These are phyloP conservation scores for Hygrophoropsis aurantiaca DNA, from an alignment of 768 basidiomycete species.

Conservation along the genomic window DNA sequence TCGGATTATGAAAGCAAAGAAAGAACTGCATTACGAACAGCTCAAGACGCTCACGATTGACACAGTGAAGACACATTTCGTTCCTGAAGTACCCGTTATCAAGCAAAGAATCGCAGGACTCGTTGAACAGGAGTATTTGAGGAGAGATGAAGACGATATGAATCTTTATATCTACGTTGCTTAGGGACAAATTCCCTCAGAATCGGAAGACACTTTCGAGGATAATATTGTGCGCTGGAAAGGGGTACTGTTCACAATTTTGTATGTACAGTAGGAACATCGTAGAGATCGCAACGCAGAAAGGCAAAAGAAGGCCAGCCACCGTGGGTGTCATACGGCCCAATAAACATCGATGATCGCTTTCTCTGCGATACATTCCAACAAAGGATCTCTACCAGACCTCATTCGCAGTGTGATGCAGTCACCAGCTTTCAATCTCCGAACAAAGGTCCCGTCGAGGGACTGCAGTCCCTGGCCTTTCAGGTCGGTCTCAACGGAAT, in stretches of 20 bases:
- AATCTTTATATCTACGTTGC: slow-evolving; percentile 81
- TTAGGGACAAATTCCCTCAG: no score
- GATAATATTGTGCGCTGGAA: no score
- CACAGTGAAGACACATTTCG: slow-evolving; percentile 85
- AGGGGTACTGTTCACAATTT: no score
- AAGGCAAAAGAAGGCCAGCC: no score
- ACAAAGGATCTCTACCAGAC: not conserved
- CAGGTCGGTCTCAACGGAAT: not conserved
- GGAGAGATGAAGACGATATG: slow-evolving; percentile 70
- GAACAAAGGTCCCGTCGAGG: not conserved
- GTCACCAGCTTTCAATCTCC: not conserved
- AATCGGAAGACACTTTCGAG: no score
- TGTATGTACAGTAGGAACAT: no score
- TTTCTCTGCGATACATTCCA: no score
- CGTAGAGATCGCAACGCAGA: no score
- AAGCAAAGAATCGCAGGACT: slow-evolving; percentile 81
- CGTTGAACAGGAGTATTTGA: slow-evolving; percentile 86
- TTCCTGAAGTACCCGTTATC: slow-evolving; percentile 80
- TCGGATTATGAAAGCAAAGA: slow-evolving; percentile 91
- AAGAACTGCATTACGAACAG: slow-evolving; percentile 77
- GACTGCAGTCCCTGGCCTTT: not conserved
- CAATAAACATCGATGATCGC: no score
- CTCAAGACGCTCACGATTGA: slow-evolving; percentile 83
- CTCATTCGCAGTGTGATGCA: not conserved
- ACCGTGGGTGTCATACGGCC: not conserved